Percentiles rank a stretch among this genome's conserved stretches.
Conservation (phyloP, 1,139 yeast genomes). For the Martiniozyma asiatica region DNA sequence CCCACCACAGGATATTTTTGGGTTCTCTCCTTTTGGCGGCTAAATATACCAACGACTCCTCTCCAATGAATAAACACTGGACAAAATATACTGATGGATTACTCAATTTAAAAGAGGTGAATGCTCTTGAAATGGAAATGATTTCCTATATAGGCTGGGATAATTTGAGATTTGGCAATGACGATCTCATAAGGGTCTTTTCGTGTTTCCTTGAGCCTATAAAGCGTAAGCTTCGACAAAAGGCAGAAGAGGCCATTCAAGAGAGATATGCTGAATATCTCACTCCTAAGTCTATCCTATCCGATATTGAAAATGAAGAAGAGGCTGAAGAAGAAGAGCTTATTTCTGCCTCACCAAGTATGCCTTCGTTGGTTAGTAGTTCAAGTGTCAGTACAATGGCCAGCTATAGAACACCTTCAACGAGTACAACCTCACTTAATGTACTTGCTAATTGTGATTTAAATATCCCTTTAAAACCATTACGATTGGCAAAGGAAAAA, state of each 20-base stretch:
- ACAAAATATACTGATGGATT: constrained; percentile 81
- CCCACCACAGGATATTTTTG: constrained; percentile 83
- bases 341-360: too few relatives aligned
- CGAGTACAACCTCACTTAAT: too few relatives aligned
- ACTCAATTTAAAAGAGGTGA: constrained; percentile 64
- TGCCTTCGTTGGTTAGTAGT: too few relatives aligned
- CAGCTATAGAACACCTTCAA: too few relatives aligned
- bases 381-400: too few relatives aligned
- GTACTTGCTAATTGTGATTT: constrained; percentile 3
- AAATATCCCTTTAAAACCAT: constrained; percentile 9
- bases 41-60: constrained; percentile 81
- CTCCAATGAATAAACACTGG: constrained; percentile 96
- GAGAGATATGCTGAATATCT: too few relatives aligned
- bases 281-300: too few relatives aligned
- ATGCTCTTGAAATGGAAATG: constrained; percentile 83
- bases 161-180: constrained; percentile 44
- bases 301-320: too few relatives aligned
- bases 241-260: too few relatives aligned
- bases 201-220: constrained; percentile 71
- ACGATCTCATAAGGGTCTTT: constrained; percentile 57
- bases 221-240: constrained; percentile 28
- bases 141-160: constrained; percentile 79
- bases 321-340: too few relatives aligned
- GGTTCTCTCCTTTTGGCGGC: constrained; percentile 85
- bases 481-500: constrained; percentile 7